Percentiles rank a stretch among this genome's conserved stretches.
These are phyloP conservation scores for Umbelopsis sp. DNA, from an alignment of 192 early-diverging fungal species.

Conservation along the genomic window DNA sequence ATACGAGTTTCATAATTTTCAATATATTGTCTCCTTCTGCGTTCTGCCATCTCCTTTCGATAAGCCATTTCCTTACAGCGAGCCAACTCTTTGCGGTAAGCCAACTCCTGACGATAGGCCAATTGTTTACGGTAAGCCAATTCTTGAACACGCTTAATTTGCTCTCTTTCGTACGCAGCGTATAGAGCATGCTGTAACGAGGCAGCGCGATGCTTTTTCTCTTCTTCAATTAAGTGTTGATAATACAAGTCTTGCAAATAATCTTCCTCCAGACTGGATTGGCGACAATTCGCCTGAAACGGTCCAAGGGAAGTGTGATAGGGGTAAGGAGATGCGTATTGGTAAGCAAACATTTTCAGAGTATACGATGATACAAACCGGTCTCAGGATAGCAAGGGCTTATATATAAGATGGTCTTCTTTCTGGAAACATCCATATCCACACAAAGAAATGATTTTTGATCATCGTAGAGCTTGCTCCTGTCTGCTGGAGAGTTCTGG, in stretches of 20 bases:
- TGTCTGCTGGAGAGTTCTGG: constrained; percentile 4
- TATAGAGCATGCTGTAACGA: background rate
- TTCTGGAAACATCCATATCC: constrained; percentile 6
- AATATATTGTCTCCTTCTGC: constrained; percentile 4
- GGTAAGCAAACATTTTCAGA: constrained; percentile 7
- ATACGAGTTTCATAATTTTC: background rate
- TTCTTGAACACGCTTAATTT: background rate
- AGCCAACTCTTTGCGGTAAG: constrained; percentile 4
- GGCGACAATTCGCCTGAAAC: background rate
- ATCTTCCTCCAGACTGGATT: background rate
- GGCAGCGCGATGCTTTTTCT: background rate
- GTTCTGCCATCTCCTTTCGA: background rate
- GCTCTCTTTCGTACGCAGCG: constrained; percentile 15
- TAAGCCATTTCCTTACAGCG: background rate
- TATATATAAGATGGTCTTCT: background rate
- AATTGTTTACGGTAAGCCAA: background rate
- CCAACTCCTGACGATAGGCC: background rate
- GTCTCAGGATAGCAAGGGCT: background rate
- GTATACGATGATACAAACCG: background rate
- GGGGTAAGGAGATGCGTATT: background rate
- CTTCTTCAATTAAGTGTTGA: background rate
- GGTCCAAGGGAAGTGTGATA: background rate
- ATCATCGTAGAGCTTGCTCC: background rate
- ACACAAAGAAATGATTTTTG: background rate
- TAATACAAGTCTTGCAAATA: background rate